Evolutionary conservation across 164 flowering plant species (phyloP).

Genomic region (Nelumbo lutea): DNA sequence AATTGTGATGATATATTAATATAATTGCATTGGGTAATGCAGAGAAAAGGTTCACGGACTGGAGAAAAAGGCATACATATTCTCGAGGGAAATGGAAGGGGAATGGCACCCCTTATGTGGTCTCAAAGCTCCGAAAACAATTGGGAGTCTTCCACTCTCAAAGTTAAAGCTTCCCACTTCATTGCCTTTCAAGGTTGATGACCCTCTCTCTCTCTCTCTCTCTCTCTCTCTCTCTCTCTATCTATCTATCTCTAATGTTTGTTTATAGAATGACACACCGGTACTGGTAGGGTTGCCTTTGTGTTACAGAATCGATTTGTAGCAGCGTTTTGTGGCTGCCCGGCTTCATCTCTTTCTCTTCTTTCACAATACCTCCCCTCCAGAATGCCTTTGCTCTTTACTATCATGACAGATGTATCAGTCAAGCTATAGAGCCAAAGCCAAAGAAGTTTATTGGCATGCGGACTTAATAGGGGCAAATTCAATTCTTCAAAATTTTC

Average conservation of each 20-base stretch:
- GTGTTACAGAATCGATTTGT: slow-evolving; percentile 59
- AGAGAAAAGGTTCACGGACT: slow-evolving; percentile 79
- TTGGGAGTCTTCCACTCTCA: slow-evolving; percentile 65
- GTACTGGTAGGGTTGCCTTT: slow-evolving; percentile 33
- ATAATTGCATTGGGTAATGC: slow-evolving; percentile 1
- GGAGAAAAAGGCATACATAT: slow-evolving; percentile 60
- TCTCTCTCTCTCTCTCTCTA: background rate
- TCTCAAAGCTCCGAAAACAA: slow-evolving; percentile 45
- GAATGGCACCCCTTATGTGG: slow-evolving; percentile 54
- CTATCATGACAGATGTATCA: too few relatives aligned
- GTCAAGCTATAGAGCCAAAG: too few relatives aligned
- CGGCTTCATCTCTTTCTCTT: too few relatives aligned
- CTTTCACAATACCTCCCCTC: too few relatives aligned
- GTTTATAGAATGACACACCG: slow-evolving; percentile 70
- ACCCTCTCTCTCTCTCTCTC: too few relatives aligned
- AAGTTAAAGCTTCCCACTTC: slow-evolving; percentile 52
- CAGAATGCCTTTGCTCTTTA: too few relatives aligned
- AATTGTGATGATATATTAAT: too few relatives aligned
- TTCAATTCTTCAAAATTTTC: too few relatives aligned
- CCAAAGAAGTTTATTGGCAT: too few relatives aligned
- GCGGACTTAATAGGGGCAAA: too few relatives aligned
- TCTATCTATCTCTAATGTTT: background rate
- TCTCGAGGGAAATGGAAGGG: slow-evolving; percentile 91
- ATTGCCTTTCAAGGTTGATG: slow-evolving; percentile 69
- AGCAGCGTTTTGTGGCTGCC: slow-evolving; percentile 66